These are phyloP conservation scores for Fusarium liriodendri DNA, from an alignment of 2,329 filamentous ascomycete genomes.

Conservation along the genomic window DNA sequence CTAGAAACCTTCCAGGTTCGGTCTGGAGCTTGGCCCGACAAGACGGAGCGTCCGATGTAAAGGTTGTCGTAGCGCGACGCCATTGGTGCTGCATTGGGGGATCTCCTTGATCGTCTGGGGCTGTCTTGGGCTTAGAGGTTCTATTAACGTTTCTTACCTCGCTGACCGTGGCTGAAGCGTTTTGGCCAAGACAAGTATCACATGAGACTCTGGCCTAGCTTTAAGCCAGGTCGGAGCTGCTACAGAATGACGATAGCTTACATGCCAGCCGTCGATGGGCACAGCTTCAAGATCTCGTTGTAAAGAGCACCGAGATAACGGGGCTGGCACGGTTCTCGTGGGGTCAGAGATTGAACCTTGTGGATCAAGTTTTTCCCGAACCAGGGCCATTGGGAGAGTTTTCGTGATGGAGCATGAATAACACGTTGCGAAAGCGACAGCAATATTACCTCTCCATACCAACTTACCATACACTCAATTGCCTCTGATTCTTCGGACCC, in stretches of 20 bases:
- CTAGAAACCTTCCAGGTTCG: not conserved
- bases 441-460: not conserved
- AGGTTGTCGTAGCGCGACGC: not conserved
- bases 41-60: slow-evolving; percentile 19
- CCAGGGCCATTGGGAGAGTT: slow-evolving; percentile 25
- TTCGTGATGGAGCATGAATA: slow-evolving; percentile 8
- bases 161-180: not conserved
- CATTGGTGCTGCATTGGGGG: not conserved
- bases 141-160: not conserved
- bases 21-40: not conserved
- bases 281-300: not conserved
- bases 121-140: not conserved
- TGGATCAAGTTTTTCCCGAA: slow-evolving; percentile 45
- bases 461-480: slow-evolving; percentile 4
- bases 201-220: not conserved
- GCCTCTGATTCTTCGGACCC: not conserved
- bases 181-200: not conserved
- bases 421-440: slow-evolving; percentile 13
- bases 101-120: not conserved
- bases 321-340: slow-evolving; percentile 10
- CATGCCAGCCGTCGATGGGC: not conserved
- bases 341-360: slow-evolving; percentile 7
- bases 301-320: not conserved
- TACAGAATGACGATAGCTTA: not conserved
- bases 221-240: not conserved